Conservation (phyloP, 2,329 filamentous ascomycete genomes). For the Neobulgaria alba region DNA sequence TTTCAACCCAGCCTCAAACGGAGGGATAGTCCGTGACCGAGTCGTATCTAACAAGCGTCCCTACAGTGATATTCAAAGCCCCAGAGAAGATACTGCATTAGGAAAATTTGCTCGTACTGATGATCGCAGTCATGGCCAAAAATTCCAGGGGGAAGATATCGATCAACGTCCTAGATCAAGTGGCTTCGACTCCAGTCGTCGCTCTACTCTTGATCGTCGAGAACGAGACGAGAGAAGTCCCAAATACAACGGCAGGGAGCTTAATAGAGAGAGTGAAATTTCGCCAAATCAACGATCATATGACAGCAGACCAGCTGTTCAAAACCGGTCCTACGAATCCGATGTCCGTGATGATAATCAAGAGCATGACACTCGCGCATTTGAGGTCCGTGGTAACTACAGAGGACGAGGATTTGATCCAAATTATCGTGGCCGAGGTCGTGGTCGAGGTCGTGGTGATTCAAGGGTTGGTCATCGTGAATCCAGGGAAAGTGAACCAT, state of each 20-base stretch:
- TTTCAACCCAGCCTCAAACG: conserved; percentile 5
- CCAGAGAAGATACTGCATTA: conserved; percentile 5
- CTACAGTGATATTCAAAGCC: conserved; percentile 21
- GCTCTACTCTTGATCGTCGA: conserved; percentile 13
- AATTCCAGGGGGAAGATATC: conserved; percentile 16
- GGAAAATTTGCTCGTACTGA: conserved; percentile 23
- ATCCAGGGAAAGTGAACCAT: not conserved
- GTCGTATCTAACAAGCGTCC: conserved; percentile 24
- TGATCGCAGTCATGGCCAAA: conserved; percentile 8
- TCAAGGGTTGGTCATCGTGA: not conserved
- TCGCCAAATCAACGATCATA: conserved; percentile 20
- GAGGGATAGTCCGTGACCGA: conserved; percentile 7
- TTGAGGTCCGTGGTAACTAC: conserved; percentile 19
- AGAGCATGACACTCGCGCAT: conserved; percentile 12
- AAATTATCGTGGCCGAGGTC: conserved; percentile 20
- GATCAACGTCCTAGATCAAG: conserved; percentile 17
- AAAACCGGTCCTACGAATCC: conserved; percentile 14
- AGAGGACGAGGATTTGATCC: conserved; percentile 25
- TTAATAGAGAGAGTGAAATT: conserved; percentile 20
- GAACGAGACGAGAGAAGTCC: conserved; percentile 13
- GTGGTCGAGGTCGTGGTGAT: conserved; percentile 21
- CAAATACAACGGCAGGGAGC: conserved; percentile 14
- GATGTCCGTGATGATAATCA: conserved; percentile 14
- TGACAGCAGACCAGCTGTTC: conserved; percentile 17
- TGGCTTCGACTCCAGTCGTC: conserved; percentile 14